Conservation (phyloP, 768 basidiomycete genomes). For the Tylopilus rubrobrunneus region DNA sequence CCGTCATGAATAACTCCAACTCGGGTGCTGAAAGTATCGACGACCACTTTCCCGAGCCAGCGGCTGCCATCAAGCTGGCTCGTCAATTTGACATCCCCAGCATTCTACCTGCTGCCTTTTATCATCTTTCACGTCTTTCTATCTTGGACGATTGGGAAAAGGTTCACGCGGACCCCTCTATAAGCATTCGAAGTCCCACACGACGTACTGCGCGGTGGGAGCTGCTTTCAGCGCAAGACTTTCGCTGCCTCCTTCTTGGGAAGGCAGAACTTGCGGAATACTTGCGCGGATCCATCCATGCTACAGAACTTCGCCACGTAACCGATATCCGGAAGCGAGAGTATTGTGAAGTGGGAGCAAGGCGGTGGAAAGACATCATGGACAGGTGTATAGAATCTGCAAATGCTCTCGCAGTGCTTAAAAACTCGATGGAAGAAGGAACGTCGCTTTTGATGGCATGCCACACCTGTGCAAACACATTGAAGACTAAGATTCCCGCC, state of each 20-base stretch:
- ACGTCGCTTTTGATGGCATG: too few species aligned
- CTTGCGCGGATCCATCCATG: neutral
- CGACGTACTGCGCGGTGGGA: slow-evolving; percentile 25
- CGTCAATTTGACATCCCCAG: slow-evolving; percentile 36
- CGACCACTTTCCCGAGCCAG: slow-evolving; percentile 19
- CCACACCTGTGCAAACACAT: neutral
- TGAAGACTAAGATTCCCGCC: neutral
- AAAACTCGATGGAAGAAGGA: too few species aligned
- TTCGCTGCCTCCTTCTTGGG: slow-evolving; percentile 14
- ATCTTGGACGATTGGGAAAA: slow-evolving; percentile 18
- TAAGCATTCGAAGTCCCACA: neutral
- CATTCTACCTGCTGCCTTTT: slow-evolving; percentile 47
- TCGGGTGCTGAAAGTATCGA: neutral
- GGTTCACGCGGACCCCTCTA: neutral
- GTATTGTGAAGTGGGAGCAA: neutral
- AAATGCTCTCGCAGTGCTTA: slow-evolving; percentile 6
- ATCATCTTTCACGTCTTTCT: slow-evolving; percentile 38
- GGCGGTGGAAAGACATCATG: neutral
- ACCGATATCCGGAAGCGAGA: neutral
- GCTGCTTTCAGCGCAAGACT: slow-evolving; percentile 16
- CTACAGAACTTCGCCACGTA: neutral
- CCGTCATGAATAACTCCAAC: neutral
- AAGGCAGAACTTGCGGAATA: neutral
- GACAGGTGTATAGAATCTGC: neutral
- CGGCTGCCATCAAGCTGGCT: slow-evolving; percentile 39